Evolutionary conservation across 2,329 filamentous ascomycete species (phyloP), one percentile per base, ranked within the genome.

Genomic region (Cladosporium sp.): DNA sequence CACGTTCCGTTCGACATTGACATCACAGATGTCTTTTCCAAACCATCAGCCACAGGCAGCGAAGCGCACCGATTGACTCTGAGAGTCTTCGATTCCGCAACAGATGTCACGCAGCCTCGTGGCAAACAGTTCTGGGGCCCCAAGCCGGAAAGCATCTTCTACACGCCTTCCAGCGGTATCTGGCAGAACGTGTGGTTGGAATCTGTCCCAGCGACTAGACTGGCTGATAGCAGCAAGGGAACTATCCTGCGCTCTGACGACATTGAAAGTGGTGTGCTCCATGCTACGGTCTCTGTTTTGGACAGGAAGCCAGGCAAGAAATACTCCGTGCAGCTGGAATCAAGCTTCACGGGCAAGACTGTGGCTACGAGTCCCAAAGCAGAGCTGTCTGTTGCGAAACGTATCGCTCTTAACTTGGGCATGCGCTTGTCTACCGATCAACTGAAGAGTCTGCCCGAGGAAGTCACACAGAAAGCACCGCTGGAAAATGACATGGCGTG

Each of bases 161-260:
- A 88, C 63, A 82, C 81, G 0, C 81, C 85, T 0, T 88, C 84
- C 62, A 84, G 82, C 29, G 85, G 85, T 4, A 88, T 89, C 56
- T 89, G 85, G 85, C 85, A 88, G 62, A 77, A 76, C 15, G 85
- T 88, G 0, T 89, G 85, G 85, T 69, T 89, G 2, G 81, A 84
- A 56, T 72, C 73, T 36, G 78, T 82, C 2, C 80, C 81, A 1
- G 51, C 65, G 0, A 69, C 73, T 4, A 69, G 78, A 11, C 72
- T 84, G 44, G 80, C 73, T 3, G 76, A 82, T 55, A 76, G 78
- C 58, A 79, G 76, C 56, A 66, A 72, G 2, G 83, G 83, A 1
- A 86, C 82, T 0, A 70, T 85, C 7, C 61, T 84, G 27, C 70
- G 69, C 29, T 76, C 78, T 2, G 74, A 79, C 52, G 74, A 82